These are phyloP conservation scores for Drechslerella dactyloides DNA, from an alignment of 2,329 filamentous ascomycete species.

Conservation along the genomic window DNA sequence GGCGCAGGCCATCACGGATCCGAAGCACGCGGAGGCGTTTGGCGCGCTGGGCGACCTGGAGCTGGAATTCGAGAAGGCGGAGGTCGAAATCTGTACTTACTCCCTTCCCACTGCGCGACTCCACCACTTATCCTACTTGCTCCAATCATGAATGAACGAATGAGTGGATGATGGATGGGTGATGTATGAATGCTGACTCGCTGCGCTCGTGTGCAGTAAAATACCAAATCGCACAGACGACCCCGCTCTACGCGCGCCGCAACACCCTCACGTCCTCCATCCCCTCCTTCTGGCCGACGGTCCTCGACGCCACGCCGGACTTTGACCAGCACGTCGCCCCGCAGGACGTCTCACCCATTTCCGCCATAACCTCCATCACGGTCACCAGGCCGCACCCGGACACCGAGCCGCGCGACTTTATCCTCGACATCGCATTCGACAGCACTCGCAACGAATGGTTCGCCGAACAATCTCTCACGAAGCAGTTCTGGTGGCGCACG, in stretches of 20 bases:
- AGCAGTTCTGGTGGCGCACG: conserved; percentile 87
- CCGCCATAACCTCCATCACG: conserved; percentile 70
- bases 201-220: conserved; percentile 65
- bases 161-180: neutral
- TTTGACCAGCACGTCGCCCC: conserved; percentile 88
- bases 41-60: conserved; percentile 81
- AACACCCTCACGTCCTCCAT: conserved; percentile 73
- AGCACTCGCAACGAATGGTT: conserved; percentile 85
- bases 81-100: conserved; percentile 74
- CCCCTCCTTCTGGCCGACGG: conserved; percentile 91
- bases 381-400: conserved; percentile 68
- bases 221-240: conserved; percentile 71
- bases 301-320: conserved; percentile 78
- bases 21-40: conserved; percentile 66
- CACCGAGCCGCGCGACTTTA: conserved; percentile 71
- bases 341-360: conserved; percentile 75
- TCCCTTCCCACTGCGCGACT: neutral
- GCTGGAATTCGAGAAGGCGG: conserved; percentile 80
- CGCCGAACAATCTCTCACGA: conserved; percentile 76
- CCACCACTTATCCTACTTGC: too few relatives aligned
- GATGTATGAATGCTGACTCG: too few relatives aligned
- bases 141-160: too few relatives aligned
- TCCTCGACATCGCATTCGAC: conserved; percentile 70
- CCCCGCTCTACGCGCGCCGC: conserved; percentile 78
- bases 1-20: conserved; percentile 24